Percentiles rank a stretch among this genome's conserved stretches.
Conservation (phyloP, 192 early-diverging fungal genomes). For the Gaertneriomyces semiglobifer region DNA sequence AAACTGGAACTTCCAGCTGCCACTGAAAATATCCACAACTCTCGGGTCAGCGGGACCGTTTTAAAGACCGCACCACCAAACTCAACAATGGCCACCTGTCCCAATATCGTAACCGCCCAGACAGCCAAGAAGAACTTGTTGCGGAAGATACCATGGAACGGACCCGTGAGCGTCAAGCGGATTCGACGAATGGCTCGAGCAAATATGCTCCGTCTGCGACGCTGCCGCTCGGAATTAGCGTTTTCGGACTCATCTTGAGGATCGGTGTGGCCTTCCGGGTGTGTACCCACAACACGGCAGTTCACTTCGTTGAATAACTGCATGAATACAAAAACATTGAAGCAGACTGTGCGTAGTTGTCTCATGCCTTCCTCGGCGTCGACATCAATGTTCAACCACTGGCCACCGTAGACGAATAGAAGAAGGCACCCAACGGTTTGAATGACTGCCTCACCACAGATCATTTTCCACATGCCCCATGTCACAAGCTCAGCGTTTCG, state of each 20-base stretch:
- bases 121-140: constrained; percentile 82
- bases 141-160: constrained; percentile 65
- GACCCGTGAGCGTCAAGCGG: background rate
- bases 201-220: background rate
- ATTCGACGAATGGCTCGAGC: background rate
- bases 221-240: constrained; percentile 35
- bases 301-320: constrained; percentile 95
- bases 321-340: constrained; percentile 90
- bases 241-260: constrained; percentile 62
- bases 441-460: constrained; percentile 80
- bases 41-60: constrained; percentile 49
- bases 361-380: constrained; percentile 1
- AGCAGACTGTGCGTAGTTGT: constrained; percentile 61
- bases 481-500: constrained; percentile 72
- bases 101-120: constrained; percentile 63
- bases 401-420: constrained; percentile 33
- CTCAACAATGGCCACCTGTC: constrained; percentile 81
- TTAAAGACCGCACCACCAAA: constrained; percentile 84
- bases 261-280: no score
- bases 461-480: constrained; percentile 87
- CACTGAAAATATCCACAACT: constrained; percentile 79
- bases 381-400: constrained; percentile 6
- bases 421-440: constrained; percentile 66
- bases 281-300: constrained; percentile 64
- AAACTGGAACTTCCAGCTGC: constrained; percentile 71